These are phyloP conservation scores for Notholithocarpus densiflorus DNA, from an alignment of 306 rosid species.

Conservation along the genomic window DNA sequence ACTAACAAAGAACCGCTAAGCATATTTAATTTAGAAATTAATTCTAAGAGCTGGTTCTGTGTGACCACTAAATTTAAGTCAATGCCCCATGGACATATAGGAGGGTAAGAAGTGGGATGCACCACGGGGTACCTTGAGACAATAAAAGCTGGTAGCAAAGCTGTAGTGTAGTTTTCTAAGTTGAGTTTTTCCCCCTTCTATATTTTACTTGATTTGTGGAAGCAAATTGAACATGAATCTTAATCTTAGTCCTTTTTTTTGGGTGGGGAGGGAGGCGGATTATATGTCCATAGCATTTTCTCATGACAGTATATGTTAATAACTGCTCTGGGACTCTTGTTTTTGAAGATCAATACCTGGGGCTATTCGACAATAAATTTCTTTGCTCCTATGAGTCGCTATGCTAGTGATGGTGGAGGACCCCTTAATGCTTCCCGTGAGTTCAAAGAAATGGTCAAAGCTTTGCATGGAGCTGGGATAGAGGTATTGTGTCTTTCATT, in stretches of 20 bases:
- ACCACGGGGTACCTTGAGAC: neutral
- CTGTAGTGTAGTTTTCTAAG: neutral
- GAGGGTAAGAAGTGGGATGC: neutral
- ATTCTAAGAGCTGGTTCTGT: neutral
- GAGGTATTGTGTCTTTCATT: constrained; percentile 53
- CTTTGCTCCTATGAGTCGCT: constrained; percentile 98
- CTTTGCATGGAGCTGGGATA: constrained; percentile 89
- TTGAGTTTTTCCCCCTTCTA: neutral
- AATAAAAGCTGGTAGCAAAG: neutral
- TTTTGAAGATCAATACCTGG: constrained; percentile 86
- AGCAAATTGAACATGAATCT: neutral
- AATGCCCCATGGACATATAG: neutral
- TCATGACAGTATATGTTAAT: constrained; percentile 2
- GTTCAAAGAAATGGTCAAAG: constrained; percentile 92
- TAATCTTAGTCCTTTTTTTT: neutral
- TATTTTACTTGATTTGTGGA: neutral
- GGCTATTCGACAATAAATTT: constrained; percentile 96
- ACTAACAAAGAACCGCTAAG: neutral
- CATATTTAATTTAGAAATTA: neutral
- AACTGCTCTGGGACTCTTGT: constrained; percentile 15
- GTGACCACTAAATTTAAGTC: neutral
- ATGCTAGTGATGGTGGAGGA: constrained; percentile 96
- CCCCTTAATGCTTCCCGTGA: constrained; percentile 79
- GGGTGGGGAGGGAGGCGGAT: neutral
- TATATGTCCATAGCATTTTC: constrained; percentile 8